Base-by-base conservation (phyloP, 2,329 filamentous ascomycete species). In the Penicillium brasilianum region DNA sequence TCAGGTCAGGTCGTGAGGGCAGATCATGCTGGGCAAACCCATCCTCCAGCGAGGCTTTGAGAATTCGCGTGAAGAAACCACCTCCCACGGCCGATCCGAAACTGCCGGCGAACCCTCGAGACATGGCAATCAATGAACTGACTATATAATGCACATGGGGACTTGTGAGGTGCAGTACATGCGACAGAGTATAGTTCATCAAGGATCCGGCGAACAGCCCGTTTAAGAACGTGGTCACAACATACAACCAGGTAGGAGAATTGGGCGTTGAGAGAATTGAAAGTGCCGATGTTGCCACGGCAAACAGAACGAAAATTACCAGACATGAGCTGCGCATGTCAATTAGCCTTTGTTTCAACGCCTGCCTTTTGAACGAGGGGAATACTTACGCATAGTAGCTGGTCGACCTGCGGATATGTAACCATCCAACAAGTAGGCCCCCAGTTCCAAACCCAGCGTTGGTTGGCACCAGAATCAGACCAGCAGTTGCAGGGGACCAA, bases 41-140 rank as follows among this genome's bases (percentile, higher is more conserved):
- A 0, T 76, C 69, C n/a, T 82, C 79, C 1, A 94, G 79, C 0
- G 81, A 79, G 2, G 68, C 76, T 49, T 83, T 80, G 34, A 94
- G 76, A 1, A 86, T 80, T 5, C 90, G 84, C 43, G 84, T 82
- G 72, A 93, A 94, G 56, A 91, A 81, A 0, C 92, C 92, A 2
- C 92, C 91, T 2, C 91, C 90, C 51, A 94, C 89, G 0, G 91
- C 87, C 1, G 89, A 90, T 2, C 92, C 91, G 68, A 96, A 95
- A 55, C 87, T 90, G 14, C 91, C 91, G 0, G 90, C 90, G 65
- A 95, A 93, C 5, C 90, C 90, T 4, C 92, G 85, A 76, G 94
- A 94, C 0, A 91, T 96, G 30, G 89, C 87, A 4, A 94, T 77
- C 44, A 96, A 80, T 13, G 90, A 90, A 0, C 89, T 92, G 3